Base-by-base conservation (phyloP, 2,329 filamentous ascomycete species). In the Harringtonia aguacate region DNA sequence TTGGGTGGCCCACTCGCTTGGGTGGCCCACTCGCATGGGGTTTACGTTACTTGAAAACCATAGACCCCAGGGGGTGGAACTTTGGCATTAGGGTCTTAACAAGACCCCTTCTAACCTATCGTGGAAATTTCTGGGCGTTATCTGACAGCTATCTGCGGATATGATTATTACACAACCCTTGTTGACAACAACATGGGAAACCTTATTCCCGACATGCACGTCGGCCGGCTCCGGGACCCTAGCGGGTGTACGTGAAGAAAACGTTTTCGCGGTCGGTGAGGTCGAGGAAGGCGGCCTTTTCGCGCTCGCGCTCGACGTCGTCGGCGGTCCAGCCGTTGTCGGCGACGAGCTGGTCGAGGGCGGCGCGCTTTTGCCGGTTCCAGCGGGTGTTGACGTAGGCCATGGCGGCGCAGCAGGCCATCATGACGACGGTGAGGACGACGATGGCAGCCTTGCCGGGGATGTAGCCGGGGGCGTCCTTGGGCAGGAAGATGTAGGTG, bases 371-470 rank as follows among this genome's bases (percentile, higher is more conserved):
- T 30, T 50, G 40, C 24, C 34, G 40, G 36, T 50, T 52, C 48
- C 36, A 48, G 14, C 48, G 46, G 4, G 41, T 24, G 36, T 49
- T 50, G 31, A 47, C 36, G 14, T 45, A 49, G 3, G 46, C 46
- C 48, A 49, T 47, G 14, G 36, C 38, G 28, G 43, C 48, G 35
- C 46, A 48, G 35, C 39, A 48, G 4, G 36, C 14, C 48, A 50
- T 50, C 40, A 46, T 48, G 1, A 50, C 18, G 4, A 24, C 48
- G 2, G 48, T 53, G 34, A 55, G 38, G 21, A 46, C 50, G 17
- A 55, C 48, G 34, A 55, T 55, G 24, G 49, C 46, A 13, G 52
- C 48, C 46, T 56, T 56, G 7, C 53, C 53, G 17, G 47, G 43
- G 37, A 56, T 54, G 39, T 56, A 56, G n/a, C 36, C 46, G 12